Evolutionary conservation across 2,329 filamentous ascomycete genomes (phyloP).

Genomic region (Thielaviopsis populi): DNA sequence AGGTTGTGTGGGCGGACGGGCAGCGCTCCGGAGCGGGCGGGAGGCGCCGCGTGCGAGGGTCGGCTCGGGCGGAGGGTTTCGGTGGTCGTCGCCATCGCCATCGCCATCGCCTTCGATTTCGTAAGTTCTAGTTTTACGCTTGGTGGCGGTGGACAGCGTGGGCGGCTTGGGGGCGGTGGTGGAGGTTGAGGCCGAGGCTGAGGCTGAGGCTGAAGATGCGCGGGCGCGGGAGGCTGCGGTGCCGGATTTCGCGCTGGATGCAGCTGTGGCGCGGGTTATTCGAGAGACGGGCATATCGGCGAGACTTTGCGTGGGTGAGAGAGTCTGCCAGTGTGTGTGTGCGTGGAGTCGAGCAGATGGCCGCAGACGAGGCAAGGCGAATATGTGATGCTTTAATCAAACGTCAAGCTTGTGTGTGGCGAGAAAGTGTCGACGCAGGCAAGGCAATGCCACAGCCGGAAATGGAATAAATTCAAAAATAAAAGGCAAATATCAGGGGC

Average conservation of each 20-base stretch:
- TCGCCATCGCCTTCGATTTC: slow-evolving; percentile 37
- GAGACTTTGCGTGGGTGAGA: not conserved
- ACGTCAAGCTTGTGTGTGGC: not conserved
- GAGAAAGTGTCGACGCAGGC: not conserved
- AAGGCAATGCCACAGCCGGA: not conserved
- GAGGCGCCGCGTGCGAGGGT: slow-evolving; percentile 21
- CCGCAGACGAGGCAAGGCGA: not conserved
- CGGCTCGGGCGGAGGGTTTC: too few species aligned
- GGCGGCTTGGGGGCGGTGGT: not conserved
- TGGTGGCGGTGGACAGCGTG: slow-evolving; percentile 14
- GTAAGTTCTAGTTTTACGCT: slow-evolving; percentile 39
- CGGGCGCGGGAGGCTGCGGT: slow-evolving; percentile 37
- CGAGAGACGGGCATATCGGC: not conserved
- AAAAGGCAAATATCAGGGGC: not conserved
- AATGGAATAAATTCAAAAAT: not conserved
- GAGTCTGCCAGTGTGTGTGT: not conserved
- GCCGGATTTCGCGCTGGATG: slow-evolving; percentile 28
- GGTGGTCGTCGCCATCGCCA: slow-evolving; percentile 24
- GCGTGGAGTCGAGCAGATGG: not conserved
- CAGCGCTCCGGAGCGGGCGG: not conserved
- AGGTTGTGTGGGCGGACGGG: not conserved
- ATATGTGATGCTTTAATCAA: not conserved
- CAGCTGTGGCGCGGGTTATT: slow-evolving; percentile 17
- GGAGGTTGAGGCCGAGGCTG: slow-evolving; percentile 4
- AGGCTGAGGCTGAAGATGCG: slow-evolving; percentile 26